These are phyloP conservation scores for Betula pendula DNA, from an alignment of 306 rosid genomes.

Conservation along the genomic window DNA sequence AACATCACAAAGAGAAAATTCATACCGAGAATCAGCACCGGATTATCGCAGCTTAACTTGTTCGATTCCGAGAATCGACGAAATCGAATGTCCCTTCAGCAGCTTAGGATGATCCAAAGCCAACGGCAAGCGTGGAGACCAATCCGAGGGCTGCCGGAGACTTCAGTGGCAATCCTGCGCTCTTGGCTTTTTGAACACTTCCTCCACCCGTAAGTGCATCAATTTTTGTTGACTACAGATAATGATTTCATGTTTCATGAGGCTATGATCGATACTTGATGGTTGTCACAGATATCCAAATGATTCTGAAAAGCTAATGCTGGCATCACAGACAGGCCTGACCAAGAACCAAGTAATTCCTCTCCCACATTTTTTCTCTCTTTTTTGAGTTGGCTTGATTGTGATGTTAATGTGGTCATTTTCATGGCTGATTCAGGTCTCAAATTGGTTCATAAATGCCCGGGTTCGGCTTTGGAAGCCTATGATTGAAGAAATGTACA, in stretches of 20 bases:
- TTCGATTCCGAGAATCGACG: slow-evolving; percentile 56
- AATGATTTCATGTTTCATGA: neutral
- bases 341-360: slow-evolving; percentile 76
- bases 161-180: slow-evolving; percentile 77
- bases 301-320: slow-evolving; percentile 71
- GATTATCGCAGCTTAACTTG: slow-evolving; percentile 65
- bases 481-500: slow-evolving; percentile 93
- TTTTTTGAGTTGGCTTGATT: neutral
- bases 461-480: slow-evolving; percentile 90
- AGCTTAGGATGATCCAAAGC: slow-evolving; percentile 64
- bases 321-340: slow-evolving; percentile 83
- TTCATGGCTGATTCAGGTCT: slow-evolving; percentile 52
- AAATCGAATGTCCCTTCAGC: slow-evolving; percentile 58
- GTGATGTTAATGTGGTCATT: slow-evolving; percentile 15
- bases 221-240: slow-evolving; percentile 1
- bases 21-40: slow-evolving; percentile 51
- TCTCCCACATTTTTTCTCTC: slow-evolving; percentile 10
- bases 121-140: slow-evolving; percentile 85
- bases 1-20: slow-evolving; percentile 55
- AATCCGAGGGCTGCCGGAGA: slow-evolving; percentile 82
- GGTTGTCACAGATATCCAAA: slow-evolving; percentile 68
- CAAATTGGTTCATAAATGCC: slow-evolving; percentile 91
- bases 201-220: slow-evolving; percentile 77
- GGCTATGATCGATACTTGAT: slow-evolving; percentile 29
- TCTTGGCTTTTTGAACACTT: slow-evolving; percentile 89